Evolutionary conservation across 2,329 filamentous ascomycete species (phyloP), one percentile per base, ranked within the genome.

Genomic region (Juglanconis oblonga): DNA sequence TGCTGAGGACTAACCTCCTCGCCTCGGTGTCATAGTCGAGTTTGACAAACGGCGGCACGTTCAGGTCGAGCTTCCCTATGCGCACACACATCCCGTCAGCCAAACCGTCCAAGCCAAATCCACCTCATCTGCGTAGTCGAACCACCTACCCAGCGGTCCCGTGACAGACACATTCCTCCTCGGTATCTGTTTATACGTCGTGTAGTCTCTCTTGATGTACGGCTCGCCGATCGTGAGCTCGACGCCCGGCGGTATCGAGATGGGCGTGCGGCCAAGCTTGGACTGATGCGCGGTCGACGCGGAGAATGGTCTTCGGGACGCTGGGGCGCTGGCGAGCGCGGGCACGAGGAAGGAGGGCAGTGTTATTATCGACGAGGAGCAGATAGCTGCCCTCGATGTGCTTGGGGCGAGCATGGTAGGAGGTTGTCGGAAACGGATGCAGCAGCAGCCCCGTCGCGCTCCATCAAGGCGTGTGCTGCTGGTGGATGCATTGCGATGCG

Each of bases 181-280:
- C 36, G 84, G 78, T 67, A 87, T 83, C 64, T 80, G 79, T 66
- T 86, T 80, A 64, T 86, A 87, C 44, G 84, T 83, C 45, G 84
- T 87, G 57, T 79, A 76, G 63, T 84, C 81, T 65, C 75, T 79
- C 70, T 79, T 77, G 35, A 80, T 69, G 56, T 73, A 76, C 4
- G 87, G 84, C 62, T 92, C 83, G 62, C 89, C 83, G 60, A 93
- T 77, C 10, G 85, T 78, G 47, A 99, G 81, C 55, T 89, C 89
- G 59, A 99, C 95, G 64, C 91, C 90, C 0, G 90, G 88, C 1
- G 94, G 94, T 36, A 97, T 81, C 57, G 91, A 87, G 56, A 97
- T 84, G 31, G 90, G 85, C 62, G 90, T 90, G 67, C 87, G 84
- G 68, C 95, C 95, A 64, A 99, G 89, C 81, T 97, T 95, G 49